Evolutionary conservation across 2,329 filamentous ascomycete genomes (phyloP).

Genomic region (Trichoderma sp.): DNA sequence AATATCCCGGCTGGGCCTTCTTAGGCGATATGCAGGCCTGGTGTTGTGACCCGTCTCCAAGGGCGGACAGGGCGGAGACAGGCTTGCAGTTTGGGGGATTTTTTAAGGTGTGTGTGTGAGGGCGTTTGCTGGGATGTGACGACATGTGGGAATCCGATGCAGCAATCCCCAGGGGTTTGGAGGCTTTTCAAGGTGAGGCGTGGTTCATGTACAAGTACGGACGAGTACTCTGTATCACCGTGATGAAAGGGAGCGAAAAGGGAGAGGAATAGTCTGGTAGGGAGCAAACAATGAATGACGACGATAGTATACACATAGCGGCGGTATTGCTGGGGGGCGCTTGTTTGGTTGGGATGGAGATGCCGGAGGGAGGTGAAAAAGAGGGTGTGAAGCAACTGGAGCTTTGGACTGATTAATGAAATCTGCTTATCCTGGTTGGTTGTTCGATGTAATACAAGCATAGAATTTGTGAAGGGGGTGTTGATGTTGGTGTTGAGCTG

Average conservation of each 20-base stretch:
- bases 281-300: background rate
- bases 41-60: slow-evolving; percentile 16
- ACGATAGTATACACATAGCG: background rate
- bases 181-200: background rate
- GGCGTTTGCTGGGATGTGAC: background rate
- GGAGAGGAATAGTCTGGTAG: background rate
- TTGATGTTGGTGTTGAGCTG: background rate
- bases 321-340: background rate
- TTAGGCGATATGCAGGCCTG: slow-evolving; percentile 13
- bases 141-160: background rate
- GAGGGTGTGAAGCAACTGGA: background rate
- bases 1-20: background rate
- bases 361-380: background rate
- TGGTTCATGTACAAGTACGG: background rate
- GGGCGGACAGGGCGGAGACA: background rate
- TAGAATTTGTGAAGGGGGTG: background rate
- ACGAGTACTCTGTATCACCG: background rate
- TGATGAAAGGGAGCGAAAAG: background rate
- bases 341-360: background rate
- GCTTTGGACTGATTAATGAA: background rate
- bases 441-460: background rate
- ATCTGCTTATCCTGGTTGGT: background rate
- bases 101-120: background rate
- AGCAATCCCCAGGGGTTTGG: background rate
- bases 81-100: background rate